These are phyloP conservation scores for Naganishia onofrii DNA, from an alignment of 768 basidiomycete species.

Conservation along the genomic window DNA sequence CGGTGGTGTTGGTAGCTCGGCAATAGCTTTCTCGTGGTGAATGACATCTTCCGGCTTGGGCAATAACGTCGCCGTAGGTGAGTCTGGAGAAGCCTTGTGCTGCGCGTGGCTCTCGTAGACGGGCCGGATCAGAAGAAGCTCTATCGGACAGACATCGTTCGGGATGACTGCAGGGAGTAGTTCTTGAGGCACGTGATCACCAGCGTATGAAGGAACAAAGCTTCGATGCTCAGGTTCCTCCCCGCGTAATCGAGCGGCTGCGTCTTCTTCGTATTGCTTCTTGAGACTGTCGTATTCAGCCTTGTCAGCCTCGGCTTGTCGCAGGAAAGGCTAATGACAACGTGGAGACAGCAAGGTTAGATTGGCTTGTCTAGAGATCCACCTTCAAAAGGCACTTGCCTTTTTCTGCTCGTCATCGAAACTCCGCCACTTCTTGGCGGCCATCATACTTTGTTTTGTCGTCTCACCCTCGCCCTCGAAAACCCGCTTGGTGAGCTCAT, in stretches of 20 bases:
- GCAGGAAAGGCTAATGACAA: conserved; percentile 73
- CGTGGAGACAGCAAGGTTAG: conserved; percentile 10
- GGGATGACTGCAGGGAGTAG: conserved; percentile 1
- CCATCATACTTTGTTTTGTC: conserved; percentile 88
- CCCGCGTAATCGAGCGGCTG: conserved; percentile 43
- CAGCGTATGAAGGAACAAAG: conserved; percentile 9
- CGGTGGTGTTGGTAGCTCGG: conserved; percentile 12
- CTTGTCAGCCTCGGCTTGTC: conserved; percentile 92
- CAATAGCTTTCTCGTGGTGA: neutral
- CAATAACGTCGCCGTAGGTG: neutral
- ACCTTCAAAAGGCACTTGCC: conserved; percentile 56
- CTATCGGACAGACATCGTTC: conserved; percentile 31
- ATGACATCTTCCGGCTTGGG: conserved; percentile 1
- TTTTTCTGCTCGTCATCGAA: conserved; percentile 92
- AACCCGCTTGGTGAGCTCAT: conserved; percentile 68
- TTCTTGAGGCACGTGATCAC: conserved; percentile 5
- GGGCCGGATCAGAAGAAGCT: neutral
- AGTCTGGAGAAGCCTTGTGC: conserved; percentile 12
- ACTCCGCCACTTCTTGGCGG: conserved; percentile 86
- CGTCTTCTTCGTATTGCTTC: conserved; percentile 74
- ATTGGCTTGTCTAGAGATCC: neutral
- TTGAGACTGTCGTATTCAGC: conserved; percentile 84
- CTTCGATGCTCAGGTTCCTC: conserved; percentile 61
- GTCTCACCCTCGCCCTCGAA: conserved; percentile 90
- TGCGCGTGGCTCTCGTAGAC: conserved; percentile 1